A percentile compares a stretch with the other conserved stretches of the same genome.
phyloP scores from a whole-genome alignment of 495 filamentous ascomycete species.

The Podospora australis region DNA sequence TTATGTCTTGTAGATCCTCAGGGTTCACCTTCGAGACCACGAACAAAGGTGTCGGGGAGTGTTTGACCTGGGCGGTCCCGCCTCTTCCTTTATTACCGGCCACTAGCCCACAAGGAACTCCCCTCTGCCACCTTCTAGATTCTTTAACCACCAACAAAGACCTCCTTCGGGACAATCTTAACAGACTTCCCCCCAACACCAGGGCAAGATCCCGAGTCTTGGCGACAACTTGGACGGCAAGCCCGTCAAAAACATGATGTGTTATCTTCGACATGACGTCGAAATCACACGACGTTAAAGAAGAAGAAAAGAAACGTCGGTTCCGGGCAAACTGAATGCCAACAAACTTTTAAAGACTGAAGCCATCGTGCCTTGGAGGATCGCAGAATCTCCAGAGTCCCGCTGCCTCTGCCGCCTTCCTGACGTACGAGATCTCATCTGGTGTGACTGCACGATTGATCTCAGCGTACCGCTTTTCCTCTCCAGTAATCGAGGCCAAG shows the following conservation, averaged over 20 bases:
- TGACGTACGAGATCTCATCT: constrained; percentile 55
- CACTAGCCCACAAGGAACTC: not conserved
- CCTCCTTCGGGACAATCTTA: not conserved
- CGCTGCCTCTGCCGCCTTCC: constrained; percentile 56
- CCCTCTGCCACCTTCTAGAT: not conserved
- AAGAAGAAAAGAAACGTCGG: no score
- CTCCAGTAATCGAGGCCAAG: no score
- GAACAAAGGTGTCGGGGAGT: not conserved
- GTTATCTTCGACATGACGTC: no score
- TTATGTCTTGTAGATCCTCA: not conserved
- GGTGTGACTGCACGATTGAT: constrained; percentile 64
- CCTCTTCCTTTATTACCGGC: not conserved
- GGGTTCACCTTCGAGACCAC: not conserved
- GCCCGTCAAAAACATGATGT: no score
- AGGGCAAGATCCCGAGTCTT: not conserved
- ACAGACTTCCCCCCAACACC: not conserved
- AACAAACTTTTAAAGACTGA: constrained; percentile 49
- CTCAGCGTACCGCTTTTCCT: constrained; percentile 62
- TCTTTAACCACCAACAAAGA: not conserved
- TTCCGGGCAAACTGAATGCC: not conserved
- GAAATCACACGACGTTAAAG: not conserved
- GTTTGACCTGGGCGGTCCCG: not conserved
- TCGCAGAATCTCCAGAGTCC: constrained; percentile 73
- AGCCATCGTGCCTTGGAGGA: constrained; percentile 60
- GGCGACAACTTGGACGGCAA: not conserved